Base-by-base conservation (phyloP, 441 rosid species). In the Biscutella auriculata region DNA sequence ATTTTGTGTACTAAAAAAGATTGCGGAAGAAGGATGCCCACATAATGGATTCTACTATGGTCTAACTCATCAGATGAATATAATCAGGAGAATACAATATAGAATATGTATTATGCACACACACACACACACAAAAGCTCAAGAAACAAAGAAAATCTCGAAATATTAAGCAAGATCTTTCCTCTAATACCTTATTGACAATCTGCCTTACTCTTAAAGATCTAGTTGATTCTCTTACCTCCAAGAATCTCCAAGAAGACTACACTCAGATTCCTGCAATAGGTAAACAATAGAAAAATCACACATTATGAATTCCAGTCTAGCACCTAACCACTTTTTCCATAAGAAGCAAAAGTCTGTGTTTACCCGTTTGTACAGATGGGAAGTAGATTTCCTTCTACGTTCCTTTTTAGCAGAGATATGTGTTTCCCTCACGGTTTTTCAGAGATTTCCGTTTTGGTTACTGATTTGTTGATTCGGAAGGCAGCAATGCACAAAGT, bases 401-500 rank as follows among this genome's bases (percentile, higher is more conserved):
- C 14, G 35, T 16, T 39, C 9, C 28, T 2, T 47, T 32, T 27
- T 2, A 46, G 29, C 68, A 47, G n/a, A 64, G 0, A 45, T 8
- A 55, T 55, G 56, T 23, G 43, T 29, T 34, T 5, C 16, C 44
- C 53, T 65, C 64, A 57, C 9, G 60, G 47, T 54, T 79, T 64
- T n/a, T 75, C 63, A 19, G 85, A 56, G 46, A 61, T 26, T 65
- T 87, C 71, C 39, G 37, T 15, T 37, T 77, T 73, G n/a, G 70
- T 51, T 15, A 70, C 44, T 13, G 74, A 69, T 67, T 76, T 82
- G 80, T 71, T 74, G 53, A 88, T 82, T 46, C 86, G 84, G 71
- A 50, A 88, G 54, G 98, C 96, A 46, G 91, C 96, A 29, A 84
- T 57, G 53, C 93, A 84, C 82, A 87, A 65, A 23, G 98, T 88